Conservation (phyloP, 306 rosid genomes). For the Cajanus cajan region DNA sequence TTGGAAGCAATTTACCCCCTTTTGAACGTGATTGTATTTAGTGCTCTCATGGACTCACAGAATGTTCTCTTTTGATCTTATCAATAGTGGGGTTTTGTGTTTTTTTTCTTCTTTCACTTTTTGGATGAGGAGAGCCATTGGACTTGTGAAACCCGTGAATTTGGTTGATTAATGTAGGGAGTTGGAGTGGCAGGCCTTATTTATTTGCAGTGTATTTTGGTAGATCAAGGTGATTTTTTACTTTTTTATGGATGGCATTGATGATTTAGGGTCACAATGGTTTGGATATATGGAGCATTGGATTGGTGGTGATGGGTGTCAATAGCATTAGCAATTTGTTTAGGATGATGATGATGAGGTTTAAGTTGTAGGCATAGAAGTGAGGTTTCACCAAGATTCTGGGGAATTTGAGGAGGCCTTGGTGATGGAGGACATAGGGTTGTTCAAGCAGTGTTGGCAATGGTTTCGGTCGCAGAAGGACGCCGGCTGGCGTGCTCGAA, state of each 20-base stretch:
- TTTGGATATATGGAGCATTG: slow-evolving; percentile 32
- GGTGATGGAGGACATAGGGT: slow-evolving; percentile 86
- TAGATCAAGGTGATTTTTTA: slow-evolving; percentile 38
- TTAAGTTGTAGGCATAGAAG: slow-evolving; percentile 2
- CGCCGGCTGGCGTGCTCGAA: slow-evolving; percentile 47
- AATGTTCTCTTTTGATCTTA: slow-evolving; percentile 38
- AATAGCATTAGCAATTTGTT: slow-evolving; percentile 39
- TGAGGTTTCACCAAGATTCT: slow-evolving; percentile 24
- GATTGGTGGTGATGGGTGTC: slow-evolving; percentile 40
- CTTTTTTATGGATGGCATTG: slow-evolving; percentile 53
- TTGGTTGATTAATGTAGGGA: slow-evolving; percentile 25
- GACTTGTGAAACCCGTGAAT: slow-evolving; percentile 42
- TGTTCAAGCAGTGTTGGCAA: slow-evolving; percentile 83
- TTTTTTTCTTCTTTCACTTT: slow-evolving; percentile 1
- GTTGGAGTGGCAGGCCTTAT: slow-evolving; percentile 30
- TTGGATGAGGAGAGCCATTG: slow-evolving; percentile 23
- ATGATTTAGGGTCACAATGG: slow-evolving; percentile 37
- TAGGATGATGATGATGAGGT: slow-evolving; percentile 13
- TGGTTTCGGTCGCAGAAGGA: slow-evolving; percentile 78
- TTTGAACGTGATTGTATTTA: slow-evolving; percentile 70
- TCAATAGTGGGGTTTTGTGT: slow-evolving; percentile 5
- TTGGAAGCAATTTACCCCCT: slow-evolving; percentile 73
- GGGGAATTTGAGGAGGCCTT: slow-evolving; percentile 32
- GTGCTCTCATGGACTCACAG: slow-evolving; percentile 41
- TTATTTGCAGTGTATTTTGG: slow-evolving; percentile 31